Evolutionary conservation across 2,329 filamentous ascomycete species (phyloP).

Genomic region (Malbranchea cinnamomea): DNA sequence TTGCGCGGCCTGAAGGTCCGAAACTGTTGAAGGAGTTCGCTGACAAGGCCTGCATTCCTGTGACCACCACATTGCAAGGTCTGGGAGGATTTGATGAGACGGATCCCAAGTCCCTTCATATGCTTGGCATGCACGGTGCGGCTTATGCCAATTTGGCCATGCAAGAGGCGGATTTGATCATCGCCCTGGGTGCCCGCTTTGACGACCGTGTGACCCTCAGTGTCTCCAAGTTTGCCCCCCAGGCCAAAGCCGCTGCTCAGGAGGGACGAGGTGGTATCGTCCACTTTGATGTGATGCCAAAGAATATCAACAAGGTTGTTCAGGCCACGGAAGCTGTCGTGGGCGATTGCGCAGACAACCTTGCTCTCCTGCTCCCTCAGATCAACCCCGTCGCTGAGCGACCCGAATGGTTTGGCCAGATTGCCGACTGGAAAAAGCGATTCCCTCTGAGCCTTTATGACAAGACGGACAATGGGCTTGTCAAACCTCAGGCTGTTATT

Average conservation of each 20-base stretch:
- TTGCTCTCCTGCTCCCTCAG: constrained; percentile 58
- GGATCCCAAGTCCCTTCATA: constrained; percentile 86
- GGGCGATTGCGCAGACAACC: constrained; percentile 73
- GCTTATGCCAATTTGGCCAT: constrained; percentile 98
- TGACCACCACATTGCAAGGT: constrained; percentile 90
- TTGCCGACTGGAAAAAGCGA: constrained; percentile 76
- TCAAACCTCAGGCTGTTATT: constrained; percentile 90
- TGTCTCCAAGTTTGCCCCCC: constrained; percentile 75
- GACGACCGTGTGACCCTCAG: constrained; percentile 85
- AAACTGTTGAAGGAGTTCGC: constrained; percentile 69
- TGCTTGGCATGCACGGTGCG: constrained; percentile 97
- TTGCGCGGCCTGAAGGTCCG: constrained; percentile 64
- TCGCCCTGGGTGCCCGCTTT: constrained; percentile 84
- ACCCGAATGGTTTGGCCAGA: constrained; percentile 77
- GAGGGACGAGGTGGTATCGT: constrained; percentile 87
- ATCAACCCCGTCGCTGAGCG: constrained; percentile 52
- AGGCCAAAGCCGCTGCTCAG: constrained; percentile 66
- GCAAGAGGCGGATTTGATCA: constrained; percentile 90
- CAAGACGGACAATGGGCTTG: constrained; percentile 57
- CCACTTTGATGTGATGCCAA: constrained; percentile 97
- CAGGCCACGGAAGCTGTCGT: constrained; percentile 92
- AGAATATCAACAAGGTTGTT: constrained; percentile 99
- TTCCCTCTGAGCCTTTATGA: constrained; percentile 79
- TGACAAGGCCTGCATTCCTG: constrained; percentile 81
- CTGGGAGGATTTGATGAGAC: constrained; percentile 86